Conservation (phyloP, 306 rosid genomes). For the Hippophae tibetana region DNA sequence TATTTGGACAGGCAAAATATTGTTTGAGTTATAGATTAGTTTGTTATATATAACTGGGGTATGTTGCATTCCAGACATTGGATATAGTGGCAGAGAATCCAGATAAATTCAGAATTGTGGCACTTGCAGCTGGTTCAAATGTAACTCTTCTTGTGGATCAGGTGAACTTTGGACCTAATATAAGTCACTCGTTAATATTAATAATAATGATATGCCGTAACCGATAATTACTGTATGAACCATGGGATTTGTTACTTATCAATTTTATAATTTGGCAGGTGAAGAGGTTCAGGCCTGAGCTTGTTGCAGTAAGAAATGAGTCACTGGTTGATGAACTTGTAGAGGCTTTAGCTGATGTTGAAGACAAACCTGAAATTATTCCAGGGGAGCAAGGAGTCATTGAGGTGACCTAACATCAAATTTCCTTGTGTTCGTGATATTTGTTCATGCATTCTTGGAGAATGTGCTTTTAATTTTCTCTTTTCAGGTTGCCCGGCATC, state of each 20-base stretch:
- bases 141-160: slow-evolving; percentile 92
- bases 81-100: slow-evolving; percentile 99
- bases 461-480: slow-evolving; percentile 9
- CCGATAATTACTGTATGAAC: slow-evolving; percentile 2
- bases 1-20: too few species aligned
- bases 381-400: slow-evolving; percentile 95
- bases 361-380: slow-evolving; percentile 82
- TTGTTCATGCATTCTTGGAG: slow-evolving; percentile 10
- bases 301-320: slow-evolving; percentile 85
- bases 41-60: background rate
- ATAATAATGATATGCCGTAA: slow-evolving; percentile 6
- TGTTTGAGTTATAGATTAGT: too few species aligned
- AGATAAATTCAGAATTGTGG: slow-evolving; percentile 78
- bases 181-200: background rate
- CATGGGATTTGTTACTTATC: background rate
- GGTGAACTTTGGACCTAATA: slow-evolving; percentile 32
- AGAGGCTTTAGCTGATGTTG: slow-evolving; percentile 78
- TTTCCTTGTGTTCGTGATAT: slow-evolving; percentile 12
- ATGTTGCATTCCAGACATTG: slow-evolving; percentile 60
- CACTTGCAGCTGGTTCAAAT: slow-evolving; percentile 95
- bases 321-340: slow-evolving; percentile 68
- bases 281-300: slow-evolving; percentile 78
- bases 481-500: slow-evolving; percentile 94
- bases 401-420: slow-evolving; percentile 49
- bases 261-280: slow-evolving; percentile 38